These are phyloP conservation scores for Magnusiomyces clavatus DNA, from an alignment of 1,139 yeast species.

Conservation along the genomic window DNA sequence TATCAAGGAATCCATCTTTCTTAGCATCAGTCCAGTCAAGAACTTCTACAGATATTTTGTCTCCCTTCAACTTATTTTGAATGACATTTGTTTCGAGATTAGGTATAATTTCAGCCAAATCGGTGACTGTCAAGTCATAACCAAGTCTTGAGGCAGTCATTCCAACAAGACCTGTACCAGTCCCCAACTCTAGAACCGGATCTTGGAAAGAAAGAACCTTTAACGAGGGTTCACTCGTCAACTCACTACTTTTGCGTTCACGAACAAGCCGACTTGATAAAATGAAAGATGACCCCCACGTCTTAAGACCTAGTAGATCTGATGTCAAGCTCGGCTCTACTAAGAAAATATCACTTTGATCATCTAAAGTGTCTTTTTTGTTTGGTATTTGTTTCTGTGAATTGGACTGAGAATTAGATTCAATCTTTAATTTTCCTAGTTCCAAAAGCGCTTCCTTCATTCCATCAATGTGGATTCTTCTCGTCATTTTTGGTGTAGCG, in stretches of 20 bases:
- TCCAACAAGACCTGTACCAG: slow-evolving; percentile 92
- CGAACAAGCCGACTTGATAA: slow-evolving; percentile 48
- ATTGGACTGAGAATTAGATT: too few species aligned
- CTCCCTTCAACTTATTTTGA: slow-evolving; percentile 37
- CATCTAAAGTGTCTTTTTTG: slow-evolving; percentile 7
- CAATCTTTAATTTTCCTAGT: slow-evolving; percentile 18
- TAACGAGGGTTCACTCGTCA: neutral
- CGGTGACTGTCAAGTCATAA: slow-evolving; percentile 55
- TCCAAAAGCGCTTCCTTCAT: slow-evolving; percentile 11
- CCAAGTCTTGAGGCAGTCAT: slow-evolving; percentile 49
- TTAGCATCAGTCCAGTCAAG: slow-evolving; percentile 72
- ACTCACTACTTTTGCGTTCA: slow-evolving; percentile 17
- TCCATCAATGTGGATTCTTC: slow-evolving; percentile 35
- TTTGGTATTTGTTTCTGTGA: slow-evolving; percentile 9
- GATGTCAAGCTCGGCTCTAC: slow-evolving; percentile 81
- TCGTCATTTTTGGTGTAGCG: slow-evolving; percentile 64
- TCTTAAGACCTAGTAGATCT: slow-evolving; percentile 83
- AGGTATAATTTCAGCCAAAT: slow-evolving; percentile 65
- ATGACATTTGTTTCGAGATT: slow-evolving; percentile 55
- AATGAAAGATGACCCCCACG: slow-evolving; percentile 90
- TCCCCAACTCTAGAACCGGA: slow-evolving; percentile 70
- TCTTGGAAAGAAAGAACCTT: slow-evolving; percentile 18
- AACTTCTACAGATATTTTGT: slow-evolving; percentile 37
- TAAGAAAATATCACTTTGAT: slow-evolving; percentile 35
- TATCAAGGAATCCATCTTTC: slow-evolving; percentile 28